Conservation (phyloP, 495 filamentous ascomycete genomes). For the Pyrenula massariospora region DNA sequence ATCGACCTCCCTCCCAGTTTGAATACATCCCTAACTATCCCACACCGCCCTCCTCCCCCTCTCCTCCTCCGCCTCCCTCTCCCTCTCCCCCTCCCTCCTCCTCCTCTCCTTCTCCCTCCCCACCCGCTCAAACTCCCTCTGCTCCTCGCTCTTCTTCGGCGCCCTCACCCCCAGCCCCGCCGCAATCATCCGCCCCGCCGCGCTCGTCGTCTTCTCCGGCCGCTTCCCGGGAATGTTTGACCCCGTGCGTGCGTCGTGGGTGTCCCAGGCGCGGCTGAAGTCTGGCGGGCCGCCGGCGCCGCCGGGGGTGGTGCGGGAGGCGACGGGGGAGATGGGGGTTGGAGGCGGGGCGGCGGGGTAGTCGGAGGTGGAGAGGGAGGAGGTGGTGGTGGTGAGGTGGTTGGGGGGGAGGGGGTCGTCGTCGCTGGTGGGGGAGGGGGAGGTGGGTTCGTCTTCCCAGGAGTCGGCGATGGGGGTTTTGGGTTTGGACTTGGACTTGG, state of each 20-base stretch:
- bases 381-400: conserved; percentile 47
- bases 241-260: conserved; percentile 7
- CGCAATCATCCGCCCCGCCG: conserved; percentile 82
- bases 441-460: conserved; percentile 67
- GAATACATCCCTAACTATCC: conserved; percentile 20
- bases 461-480: conserved; percentile 53
- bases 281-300: conserved; percentile 8
- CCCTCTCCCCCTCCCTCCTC: conserved; percentile 59
- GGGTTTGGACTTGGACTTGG: conserved; percentile 28
- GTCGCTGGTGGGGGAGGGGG: conserved; percentile 22
- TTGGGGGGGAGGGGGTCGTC: conserved; percentile 37
- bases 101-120: conserved; percentile 78
- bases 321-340: conserved; percentile 16
- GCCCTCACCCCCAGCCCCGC: conserved; percentile 73
- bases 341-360: conserved; percentile 11
- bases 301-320: conserved; percentile 18
- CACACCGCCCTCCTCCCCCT: conserved; percentile 68
- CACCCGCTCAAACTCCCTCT: conserved; percentile 74
- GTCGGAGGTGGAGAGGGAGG: conserved; percentile 3
- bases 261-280: conserved; percentile 13
- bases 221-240: conserved; percentile 23
- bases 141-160: conserved; percentile 75
- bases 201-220: conserved; percentile 87
- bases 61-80: conserved; percentile 50
- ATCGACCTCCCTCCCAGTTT: not conserved